Conservation (phyloP, 176 grass and related monocot species). For the Miscanthus lutarioriparius region DNA sequence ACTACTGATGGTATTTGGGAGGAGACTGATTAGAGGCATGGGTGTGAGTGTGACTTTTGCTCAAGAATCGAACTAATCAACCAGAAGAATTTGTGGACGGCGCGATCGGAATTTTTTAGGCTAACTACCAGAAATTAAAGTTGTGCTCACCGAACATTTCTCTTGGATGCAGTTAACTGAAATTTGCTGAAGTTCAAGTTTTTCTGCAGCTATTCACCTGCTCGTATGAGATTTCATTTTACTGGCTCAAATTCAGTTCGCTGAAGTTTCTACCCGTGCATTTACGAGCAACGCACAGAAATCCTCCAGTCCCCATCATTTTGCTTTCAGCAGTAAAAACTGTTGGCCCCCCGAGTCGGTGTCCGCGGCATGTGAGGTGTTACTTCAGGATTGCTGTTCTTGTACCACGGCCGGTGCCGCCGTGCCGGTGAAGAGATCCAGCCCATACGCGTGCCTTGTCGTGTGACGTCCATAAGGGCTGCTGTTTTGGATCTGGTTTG, state of each 20-base stretch:
- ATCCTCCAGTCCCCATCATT: neutral
- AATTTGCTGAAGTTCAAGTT: neutral
- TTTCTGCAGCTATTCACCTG: neutral
- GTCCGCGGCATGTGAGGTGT: neutral
- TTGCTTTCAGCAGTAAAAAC: neutral
- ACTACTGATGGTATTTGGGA: neutral
- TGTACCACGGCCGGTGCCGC: neutral
- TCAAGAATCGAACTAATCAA: neutral
- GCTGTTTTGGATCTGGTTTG: neutral
- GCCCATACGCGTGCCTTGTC: neutral
- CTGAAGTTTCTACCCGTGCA: neutral
- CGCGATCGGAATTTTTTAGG: neutral
- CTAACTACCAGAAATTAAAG: neutral
- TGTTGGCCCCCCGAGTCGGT: neutral
- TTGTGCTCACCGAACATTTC: neutral
- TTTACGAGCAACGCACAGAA: neutral
- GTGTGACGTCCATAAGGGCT: constrained; percentile 19
- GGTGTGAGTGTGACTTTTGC: neutral
- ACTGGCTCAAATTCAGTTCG: neutral
- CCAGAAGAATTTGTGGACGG: neutral
- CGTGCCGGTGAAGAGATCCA: neutral
- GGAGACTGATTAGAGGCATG: neutral
- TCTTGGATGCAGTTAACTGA: neutral
- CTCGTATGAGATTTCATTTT: too few species aligned
- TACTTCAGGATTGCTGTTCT: neutral